phyloP scores from a whole-genome alignment of 2,329 filamentous ascomycete species.

The Cercospora nicotianae region DNA sequence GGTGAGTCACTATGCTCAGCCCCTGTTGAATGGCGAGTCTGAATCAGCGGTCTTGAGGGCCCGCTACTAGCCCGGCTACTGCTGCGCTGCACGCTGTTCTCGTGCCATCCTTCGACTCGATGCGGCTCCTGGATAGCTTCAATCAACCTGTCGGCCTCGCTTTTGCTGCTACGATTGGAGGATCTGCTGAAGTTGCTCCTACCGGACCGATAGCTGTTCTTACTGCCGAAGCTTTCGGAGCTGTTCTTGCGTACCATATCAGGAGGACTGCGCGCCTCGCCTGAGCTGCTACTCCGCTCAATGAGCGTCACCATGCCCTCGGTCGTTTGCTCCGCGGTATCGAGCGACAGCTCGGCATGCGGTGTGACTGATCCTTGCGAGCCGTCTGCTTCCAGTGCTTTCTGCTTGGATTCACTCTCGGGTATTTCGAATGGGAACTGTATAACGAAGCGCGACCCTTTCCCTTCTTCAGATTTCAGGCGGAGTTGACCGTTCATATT shows the following conservation, averaged over 20 bases:
- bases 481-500: constrained; percentile 89
- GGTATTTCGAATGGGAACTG: constrained; percentile 73
- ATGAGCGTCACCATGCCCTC: constrained; percentile 63
- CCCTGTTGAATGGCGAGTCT: constrained; percentile 28
- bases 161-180: constrained; percentile 48
- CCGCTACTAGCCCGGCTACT: constrained; percentile 25
- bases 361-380: constrained; percentile 33
- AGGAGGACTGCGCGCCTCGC: constrained; percentile 13
- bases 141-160: constrained; percentile 69
- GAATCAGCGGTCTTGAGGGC: constrained; percentile 28
- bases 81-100: constrained; percentile 22
- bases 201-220: constrained; percentile 46
- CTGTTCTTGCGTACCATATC: constrained; percentile 38
- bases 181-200: constrained; percentile 37
- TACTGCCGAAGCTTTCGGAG: constrained; percentile 53
- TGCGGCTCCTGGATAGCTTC: constrained; percentile 67
- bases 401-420: constrained; percentile 34
- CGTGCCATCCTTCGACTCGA: constrained; percentile 34
- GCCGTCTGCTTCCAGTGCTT: constrained; percentile 18
- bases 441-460: constrained; percentile 79
- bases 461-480: constrained; percentile 78
- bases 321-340: constrained; percentile 21
- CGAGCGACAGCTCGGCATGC: constrained; percentile 16
- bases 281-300: constrained; percentile 45
- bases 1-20: constrained; percentile 17